Conservation (phyloP, 192 early-diverging fungal genomes). For the Mortierella hygrophila region DNA sequence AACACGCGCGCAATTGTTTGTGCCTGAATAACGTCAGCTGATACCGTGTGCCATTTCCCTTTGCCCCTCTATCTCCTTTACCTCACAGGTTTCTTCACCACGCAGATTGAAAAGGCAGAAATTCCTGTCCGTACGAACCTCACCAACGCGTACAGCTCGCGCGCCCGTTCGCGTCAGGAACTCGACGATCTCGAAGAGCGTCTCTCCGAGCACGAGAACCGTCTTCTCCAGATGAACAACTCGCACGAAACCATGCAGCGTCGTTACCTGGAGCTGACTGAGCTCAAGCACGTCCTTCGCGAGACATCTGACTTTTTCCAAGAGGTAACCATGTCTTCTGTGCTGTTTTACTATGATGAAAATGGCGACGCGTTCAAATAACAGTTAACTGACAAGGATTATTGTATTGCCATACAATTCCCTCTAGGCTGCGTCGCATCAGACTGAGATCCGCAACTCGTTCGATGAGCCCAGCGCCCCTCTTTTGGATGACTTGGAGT, state of each 20-base stretch:
- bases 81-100: constrained; percentile 81
- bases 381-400: neutral
- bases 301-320: constrained; percentile 91
- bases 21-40: neutral
- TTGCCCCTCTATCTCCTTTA: neutral
- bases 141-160: constrained; percentile 61
- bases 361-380: neutral
- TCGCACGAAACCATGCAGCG: constrained; percentile 92
- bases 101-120: constrained; percentile 87
- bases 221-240: constrained; percentile 89
- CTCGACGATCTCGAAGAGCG: constrained; percentile 94
- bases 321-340: constrained; percentile 60
- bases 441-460: constrained; percentile 62
- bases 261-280: constrained; percentile 90
- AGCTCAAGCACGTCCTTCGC: constrained; percentile 92
- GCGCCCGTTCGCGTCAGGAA: constrained; percentile 88
- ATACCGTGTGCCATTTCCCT: neutral
- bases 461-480: constrained; percentile 71
- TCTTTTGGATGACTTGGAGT: constrained; percentile 73
- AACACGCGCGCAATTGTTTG: neutral
- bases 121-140: constrained; percentile 70
- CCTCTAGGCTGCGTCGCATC: constrained; percentile 57
- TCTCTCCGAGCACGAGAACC: constrained; percentile 86
- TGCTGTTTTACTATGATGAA: neutral
- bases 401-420: neutral